phyloP scores from a whole-genome alignment of 2,329 filamentous ascomycete species.

The Tolypocladium guangdongense region DNA sequence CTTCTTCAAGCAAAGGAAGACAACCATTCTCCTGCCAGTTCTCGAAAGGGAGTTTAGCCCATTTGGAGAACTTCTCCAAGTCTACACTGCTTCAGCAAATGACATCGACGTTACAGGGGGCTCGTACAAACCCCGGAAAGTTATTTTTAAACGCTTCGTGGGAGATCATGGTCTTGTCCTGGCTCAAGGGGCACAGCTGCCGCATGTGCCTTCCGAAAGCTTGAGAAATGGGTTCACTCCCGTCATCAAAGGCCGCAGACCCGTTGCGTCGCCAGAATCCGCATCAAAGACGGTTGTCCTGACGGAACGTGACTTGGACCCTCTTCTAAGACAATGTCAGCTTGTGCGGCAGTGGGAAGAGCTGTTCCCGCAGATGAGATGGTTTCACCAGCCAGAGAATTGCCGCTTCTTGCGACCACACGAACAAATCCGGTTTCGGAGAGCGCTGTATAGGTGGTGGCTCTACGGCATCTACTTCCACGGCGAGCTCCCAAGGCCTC shows the following conservation, averaged over 20 bases:
- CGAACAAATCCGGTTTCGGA: constrained; percentile 36
- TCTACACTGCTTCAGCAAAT: constrained; percentile 30
- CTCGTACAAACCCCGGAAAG: constrained; percentile 25
- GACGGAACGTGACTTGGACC: constrained; percentile 19
- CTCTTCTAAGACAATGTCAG: constrained; percentile 22
- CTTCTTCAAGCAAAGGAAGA: constrained; percentile 30
- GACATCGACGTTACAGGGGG: constrained; percentile 22
- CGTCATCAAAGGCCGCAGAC: constrained; percentile 11
- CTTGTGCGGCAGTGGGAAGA: constrained; percentile 28
- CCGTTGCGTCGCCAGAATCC: neutral
- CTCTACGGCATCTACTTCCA: constrained; percentile 43
- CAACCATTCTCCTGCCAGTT: constrained; percentile 30
- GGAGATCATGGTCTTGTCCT: constrained; percentile 20
- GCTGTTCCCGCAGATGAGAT: constrained; percentile 31
- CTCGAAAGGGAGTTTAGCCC: constrained; percentile 31
- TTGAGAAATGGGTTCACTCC: constrained; percentile 8
- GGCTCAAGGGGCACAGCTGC: neutral
- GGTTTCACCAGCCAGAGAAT: constrained; percentile 33
- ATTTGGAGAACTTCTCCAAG: constrained; percentile 33
- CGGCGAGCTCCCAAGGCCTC: constrained; percentile 26
- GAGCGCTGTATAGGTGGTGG: constrained; percentile 44
- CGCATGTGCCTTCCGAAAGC: neutral
- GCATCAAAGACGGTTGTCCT: constrained; percentile 16
- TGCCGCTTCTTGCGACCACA: constrained; percentile 30
- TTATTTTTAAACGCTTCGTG: constrained; percentile 26